These are phyloP conservation scores for Cercophora sp. DNA, from an alignment of 495 filamentous ascomycete genomes.

Conservation along the genomic window DNA sequence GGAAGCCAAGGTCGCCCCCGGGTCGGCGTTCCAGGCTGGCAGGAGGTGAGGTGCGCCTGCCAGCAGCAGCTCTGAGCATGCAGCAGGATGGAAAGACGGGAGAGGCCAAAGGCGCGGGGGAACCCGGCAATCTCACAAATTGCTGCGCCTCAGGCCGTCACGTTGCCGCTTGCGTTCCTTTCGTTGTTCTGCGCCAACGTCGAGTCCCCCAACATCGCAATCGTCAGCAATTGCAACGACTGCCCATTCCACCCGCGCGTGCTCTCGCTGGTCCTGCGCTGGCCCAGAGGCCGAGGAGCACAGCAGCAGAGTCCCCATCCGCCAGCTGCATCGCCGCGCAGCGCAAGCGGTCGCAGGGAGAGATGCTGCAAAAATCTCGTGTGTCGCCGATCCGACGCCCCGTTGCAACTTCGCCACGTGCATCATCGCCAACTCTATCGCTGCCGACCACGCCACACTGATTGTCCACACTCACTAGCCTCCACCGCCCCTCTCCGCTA, in stretches of 20 bases:
- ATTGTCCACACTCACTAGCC: too few species aligned
- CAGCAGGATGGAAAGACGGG: too few species aligned
- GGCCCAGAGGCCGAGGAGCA: background rate
- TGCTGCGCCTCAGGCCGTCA: background rate
- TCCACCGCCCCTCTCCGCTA: background rate
- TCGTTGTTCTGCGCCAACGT: background rate
- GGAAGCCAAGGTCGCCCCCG: background rate
- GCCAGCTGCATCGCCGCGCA: background rate
- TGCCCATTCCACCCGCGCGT: too few species aligned
- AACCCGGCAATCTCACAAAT: slow-evolving; percentile 3
- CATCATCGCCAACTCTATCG: background rate
- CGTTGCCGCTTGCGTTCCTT: background rate
- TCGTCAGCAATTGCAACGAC: background rate
- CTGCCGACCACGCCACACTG: background rate
- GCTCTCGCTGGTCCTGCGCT: background rate
- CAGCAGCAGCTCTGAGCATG: too few species aligned
- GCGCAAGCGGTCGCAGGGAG: background rate
- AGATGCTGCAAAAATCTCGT: slow-evolving; percentile 2
- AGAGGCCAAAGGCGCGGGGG: background rate
- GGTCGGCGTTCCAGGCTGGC: too few species aligned
- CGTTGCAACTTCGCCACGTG: slow-evolving; percentile 7
- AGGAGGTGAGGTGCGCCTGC: too few species aligned
- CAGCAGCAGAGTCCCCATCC: background rate
- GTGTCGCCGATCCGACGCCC: slow-evolving; percentile 3
- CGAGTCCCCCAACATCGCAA: background rate